phyloP scores from a whole-genome alignment of 371 early-diverging fungal species.

The Apophysomyces variabilis region DNA sequence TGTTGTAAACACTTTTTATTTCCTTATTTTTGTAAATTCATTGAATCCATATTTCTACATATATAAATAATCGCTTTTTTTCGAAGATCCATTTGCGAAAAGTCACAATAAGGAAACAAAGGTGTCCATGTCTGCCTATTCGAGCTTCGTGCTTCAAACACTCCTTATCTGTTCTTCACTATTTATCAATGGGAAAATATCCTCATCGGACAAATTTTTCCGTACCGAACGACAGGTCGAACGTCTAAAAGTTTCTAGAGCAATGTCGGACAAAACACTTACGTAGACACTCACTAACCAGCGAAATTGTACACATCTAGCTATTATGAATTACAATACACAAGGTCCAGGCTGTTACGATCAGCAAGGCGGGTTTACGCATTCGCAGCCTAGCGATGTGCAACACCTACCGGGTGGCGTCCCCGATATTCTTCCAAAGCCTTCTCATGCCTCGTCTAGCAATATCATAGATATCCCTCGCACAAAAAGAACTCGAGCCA shows the following conservation, averaged over 20 bases:
- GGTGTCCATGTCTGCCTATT: too few relatives aligned
- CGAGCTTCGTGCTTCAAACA: too few relatives aligned
- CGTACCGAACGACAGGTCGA: too few relatives aligned
- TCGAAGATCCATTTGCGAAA: neutral
- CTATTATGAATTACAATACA: neutral
- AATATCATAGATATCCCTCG: slow-evolving; percentile 14
- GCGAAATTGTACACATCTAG: too few relatives aligned
- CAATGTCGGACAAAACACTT: too few relatives aligned
- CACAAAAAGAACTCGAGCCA: slow-evolving; percentile 25
- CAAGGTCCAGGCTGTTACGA: neutral
- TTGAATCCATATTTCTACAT: neutral
- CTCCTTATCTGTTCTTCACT: too few relatives aligned
- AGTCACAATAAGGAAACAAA: too few relatives aligned
- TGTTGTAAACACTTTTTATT: neutral
- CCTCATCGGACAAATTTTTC: too few relatives aligned
- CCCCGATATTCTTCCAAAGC: slow-evolving; percentile 12
- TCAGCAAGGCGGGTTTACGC: neutral
- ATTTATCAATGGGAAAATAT: too few relatives aligned
- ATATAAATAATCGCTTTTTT: neutral
- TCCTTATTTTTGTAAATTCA: neutral
- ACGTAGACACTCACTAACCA: too few relatives aligned
- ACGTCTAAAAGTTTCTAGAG: too few relatives aligned
- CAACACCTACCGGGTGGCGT: neutral
- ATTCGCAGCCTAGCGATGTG: neutral
- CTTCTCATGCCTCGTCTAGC: neutral